Evolutionary conservation across 108 stramenopile species (phyloP).

Genomic region (Skeletonema costatum): DNA sequence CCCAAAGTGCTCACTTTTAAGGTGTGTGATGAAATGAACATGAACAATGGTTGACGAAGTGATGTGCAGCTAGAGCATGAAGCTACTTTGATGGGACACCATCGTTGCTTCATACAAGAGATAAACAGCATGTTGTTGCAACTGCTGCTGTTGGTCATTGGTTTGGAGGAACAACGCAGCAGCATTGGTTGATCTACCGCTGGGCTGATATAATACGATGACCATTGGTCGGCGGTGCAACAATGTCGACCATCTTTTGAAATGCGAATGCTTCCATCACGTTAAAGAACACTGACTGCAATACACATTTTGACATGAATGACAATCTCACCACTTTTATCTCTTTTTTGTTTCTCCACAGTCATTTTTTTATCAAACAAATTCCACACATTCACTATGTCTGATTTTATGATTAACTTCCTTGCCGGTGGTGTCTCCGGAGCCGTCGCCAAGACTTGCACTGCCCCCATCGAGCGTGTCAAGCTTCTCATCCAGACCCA

Average conservation of each 20-base stretch:
- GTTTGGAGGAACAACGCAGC: not conserved
- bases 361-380: slow-evolving; percentile 3
- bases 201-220: not conserved
- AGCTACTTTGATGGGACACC: not conserved
- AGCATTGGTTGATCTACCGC: not conserved
- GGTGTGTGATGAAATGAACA: not conserved
- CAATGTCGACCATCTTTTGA: not conserved
- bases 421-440: slow-evolving; percentile 94
- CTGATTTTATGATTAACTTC: slow-evolving; percentile 88
- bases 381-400: slow-evolving; percentile 11
- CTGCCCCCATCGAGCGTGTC: slow-evolving; percentile 99
- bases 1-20: not conserved
- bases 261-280: not conserved
- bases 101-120: not conserved
- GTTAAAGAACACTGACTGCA: not conserved
- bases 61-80: not conserved
- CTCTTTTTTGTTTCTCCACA: not conserved
- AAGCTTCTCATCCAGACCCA: slow-evolving; percentile 98
- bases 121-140: not conserved
- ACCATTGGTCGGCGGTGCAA: not conserved
- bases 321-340: not conserved
- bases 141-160: not conserved
- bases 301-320: not conserved
- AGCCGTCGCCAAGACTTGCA: slow-evolving; percentile 95
- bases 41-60: not conserved